Percentiles rank a stretch among this genome's conserved stretches.
These are phyloP conservation scores for Agrocybe pediades DNA, from an alignment of 768 basidiomycete genomes.

Conservation along the genomic window DNA sequence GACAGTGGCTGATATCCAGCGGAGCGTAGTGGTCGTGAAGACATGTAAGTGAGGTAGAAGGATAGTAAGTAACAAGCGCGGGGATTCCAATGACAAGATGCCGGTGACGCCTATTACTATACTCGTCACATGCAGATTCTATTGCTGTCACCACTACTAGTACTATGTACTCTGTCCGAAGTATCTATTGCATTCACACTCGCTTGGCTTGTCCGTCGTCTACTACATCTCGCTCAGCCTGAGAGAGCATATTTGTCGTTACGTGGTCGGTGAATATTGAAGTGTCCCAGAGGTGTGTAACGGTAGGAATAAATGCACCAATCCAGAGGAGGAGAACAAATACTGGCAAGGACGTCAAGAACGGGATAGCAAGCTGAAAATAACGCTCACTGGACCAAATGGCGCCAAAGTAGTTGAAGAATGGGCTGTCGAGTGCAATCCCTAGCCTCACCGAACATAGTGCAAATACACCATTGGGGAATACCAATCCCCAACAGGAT, in stretches of 20 bases:
- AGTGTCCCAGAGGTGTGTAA: conserved; percentile 13
- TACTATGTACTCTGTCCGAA: too few species aligned
- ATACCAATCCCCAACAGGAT: conserved; percentile 65
- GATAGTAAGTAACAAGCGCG: conserved; percentile 1
- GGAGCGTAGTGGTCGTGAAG: conserved; percentile 34
- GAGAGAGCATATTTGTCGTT: neutral
- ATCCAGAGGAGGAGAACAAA: conserved; percentile 17
- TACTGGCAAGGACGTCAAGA: neutral
- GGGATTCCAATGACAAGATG: neutral
- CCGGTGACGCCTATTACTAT: neutral
- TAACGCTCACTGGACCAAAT: conserved; percentile 49
- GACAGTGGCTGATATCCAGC: conserved; percentile 49
- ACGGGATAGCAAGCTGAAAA: neutral
- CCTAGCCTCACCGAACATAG: conserved; percentile 45
- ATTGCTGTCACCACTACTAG: too few species aligned
- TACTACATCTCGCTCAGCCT: too few species aligned
- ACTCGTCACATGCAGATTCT: too few species aligned
- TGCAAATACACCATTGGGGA: conserved; percentile 51
- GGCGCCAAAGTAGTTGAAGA: conserved; percentile 55
- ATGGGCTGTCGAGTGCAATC: conserved; percentile 45
- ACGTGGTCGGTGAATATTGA: conserved; percentile 14
- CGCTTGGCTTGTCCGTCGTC: too few species aligned
- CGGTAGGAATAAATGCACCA: conserved; percentile 7
- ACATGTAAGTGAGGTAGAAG: conserved; percentile 19
- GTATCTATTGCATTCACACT: too few species aligned